Conservation (phyloP, 2,329 filamentous ascomycete species). For the Tolypocladium endophyticum region DNA sequence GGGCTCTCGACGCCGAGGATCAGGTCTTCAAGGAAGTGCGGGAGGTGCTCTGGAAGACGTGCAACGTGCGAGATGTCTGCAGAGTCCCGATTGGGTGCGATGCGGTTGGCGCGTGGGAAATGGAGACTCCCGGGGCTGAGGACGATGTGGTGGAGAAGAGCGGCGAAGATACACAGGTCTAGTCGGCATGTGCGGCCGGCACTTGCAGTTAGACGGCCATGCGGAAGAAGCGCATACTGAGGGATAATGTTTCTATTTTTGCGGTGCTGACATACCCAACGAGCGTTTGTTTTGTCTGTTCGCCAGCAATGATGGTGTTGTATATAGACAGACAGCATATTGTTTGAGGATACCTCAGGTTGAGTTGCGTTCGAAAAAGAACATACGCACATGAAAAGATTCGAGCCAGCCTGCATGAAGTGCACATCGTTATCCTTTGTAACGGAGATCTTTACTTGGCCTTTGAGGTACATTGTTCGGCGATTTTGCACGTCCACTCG, state of each 20-base stretch:
- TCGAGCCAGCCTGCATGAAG: neutral
- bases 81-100: slow-evolving; percentile 56
- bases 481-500: neutral
- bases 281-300: neutral
- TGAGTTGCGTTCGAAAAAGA: neutral
- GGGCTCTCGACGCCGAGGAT: slow-evolving; percentile 82
- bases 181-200: neutral
- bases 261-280: neutral
- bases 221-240: neutral
- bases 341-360: neutral
- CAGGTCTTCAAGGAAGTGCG: slow-evolving; percentile 73
- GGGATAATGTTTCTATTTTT: neutral
- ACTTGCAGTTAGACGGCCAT: neutral
- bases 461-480: neutral
- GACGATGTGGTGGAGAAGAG: neutral
- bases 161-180: neutral
- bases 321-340: too few relatives aligned
- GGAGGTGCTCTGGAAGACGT: slow-evolving; percentile 76
- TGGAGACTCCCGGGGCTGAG: neutral
- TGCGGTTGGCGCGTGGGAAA: slow-evolving; percentile 5
- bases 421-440: neutral
- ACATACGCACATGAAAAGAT: neutral
- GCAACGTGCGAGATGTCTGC: slow-evolving; percentile 44
- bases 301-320: neutral
- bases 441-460: neutral